These are phyloP conservation scores for Suillus americanus DNA, from an alignment of 768 basidiomycete genomes.

Conservation along the genomic window DNA sequence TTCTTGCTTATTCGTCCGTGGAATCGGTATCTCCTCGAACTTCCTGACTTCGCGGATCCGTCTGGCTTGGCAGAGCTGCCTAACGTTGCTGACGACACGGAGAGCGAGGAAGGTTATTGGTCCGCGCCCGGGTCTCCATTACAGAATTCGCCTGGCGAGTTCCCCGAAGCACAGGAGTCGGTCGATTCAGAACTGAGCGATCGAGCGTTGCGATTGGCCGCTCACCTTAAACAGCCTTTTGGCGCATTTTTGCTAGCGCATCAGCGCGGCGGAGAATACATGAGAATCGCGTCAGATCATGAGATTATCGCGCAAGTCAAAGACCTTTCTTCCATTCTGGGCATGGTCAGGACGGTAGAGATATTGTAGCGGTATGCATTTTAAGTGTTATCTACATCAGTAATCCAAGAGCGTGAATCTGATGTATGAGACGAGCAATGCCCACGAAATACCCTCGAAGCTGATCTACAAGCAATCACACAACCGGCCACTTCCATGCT, in stretches of 20 bases:
- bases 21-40: background rate
- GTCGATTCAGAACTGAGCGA: background rate
- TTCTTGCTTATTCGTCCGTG: background rate
- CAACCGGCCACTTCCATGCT: background rate
- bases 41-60: background rate
- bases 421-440: too few relatives aligned
- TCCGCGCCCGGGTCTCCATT: background rate
- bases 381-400: too few relatives aligned
- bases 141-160: background rate
- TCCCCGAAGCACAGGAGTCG: background rate
- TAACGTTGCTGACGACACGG: background rate
- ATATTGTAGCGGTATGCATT: background rate
- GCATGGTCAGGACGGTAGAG: background rate
- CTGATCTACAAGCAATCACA: background rate
- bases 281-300: background rate
- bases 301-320: background rate
- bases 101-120: background rate
- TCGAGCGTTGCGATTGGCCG: background rate
- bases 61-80: too few relatives aligned
- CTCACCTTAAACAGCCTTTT: background rate
- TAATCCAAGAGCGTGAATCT: too few relatives aligned
- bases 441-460: too few relatives aligned
- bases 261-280: background rate
- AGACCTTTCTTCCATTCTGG: background rate
- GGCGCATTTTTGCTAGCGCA: background rate